A percentile compares a stretch with the other conserved stretches of the same genome.
Conservation (phyloP, 2,329 filamentous ascomycete genomes). For the Neoscytalidium dimidiatum region DNA sequence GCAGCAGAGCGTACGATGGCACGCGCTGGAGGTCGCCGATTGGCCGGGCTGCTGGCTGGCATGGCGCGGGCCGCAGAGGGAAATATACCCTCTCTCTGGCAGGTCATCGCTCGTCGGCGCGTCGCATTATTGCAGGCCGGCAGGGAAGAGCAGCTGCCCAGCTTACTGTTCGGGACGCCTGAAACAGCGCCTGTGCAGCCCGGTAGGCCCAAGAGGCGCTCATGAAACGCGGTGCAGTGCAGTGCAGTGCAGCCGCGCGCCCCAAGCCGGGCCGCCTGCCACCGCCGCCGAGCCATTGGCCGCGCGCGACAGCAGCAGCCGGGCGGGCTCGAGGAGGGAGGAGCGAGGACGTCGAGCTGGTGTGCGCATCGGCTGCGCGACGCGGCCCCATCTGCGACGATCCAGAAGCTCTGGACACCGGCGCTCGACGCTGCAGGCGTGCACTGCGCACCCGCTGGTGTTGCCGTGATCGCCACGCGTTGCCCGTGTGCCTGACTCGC, state of each 20-base stretch:
- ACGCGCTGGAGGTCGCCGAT: not conserved
- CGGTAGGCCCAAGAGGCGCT: not conserved
- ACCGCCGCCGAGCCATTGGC: not conserved
- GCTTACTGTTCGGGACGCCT: constrained; percentile 2
- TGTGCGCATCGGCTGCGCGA: not conserved
- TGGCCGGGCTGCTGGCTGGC: not conserved
- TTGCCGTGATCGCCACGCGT: constrained; percentile 6
- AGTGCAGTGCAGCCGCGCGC: not conserved
- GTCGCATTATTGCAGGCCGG: not conserved
- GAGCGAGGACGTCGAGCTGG: not conserved
- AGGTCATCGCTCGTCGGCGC: no score
- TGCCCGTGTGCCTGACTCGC: not conserved
- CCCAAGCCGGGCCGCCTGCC: not conserved
- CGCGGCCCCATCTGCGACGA: not conserved
- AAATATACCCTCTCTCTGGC: not conserved
- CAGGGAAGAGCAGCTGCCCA: not conserved
- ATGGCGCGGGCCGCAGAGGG: not conserved
- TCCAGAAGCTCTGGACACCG: constrained; percentile 9
- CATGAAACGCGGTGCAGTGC: not conserved
- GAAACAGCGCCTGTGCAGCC: constrained; percentile 7
- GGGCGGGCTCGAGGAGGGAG: not conserved
- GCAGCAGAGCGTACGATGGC: not conserved
- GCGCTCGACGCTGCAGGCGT: not conserved
- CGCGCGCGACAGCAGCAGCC: not conserved
- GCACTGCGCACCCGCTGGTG: not conserved